Percentiles rank a stretch among this genome's conserved stretches.
Evolutionary conservation across 495 filamentous ascomycete genomes (phyloP).

Genomic region (Mycothermus thermophilus): DNA sequence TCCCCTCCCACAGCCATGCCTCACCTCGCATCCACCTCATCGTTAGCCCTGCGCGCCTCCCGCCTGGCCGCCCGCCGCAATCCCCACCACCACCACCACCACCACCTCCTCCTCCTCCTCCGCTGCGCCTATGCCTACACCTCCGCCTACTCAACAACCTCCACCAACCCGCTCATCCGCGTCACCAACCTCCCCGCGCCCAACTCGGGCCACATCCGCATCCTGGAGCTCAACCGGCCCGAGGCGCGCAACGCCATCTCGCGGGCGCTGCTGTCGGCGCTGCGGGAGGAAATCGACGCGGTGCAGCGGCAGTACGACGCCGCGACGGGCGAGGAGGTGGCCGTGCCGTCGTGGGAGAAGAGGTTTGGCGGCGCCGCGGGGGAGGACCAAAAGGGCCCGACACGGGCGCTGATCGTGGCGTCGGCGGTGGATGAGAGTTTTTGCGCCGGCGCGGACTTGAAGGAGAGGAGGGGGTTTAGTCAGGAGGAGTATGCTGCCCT

Average conservation of each 20-base stretch:
- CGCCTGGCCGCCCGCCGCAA: no score
- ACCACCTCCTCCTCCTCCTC: not conserved
- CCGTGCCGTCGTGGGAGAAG: conserved; percentile 19
- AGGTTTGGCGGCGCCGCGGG: conserved; percentile 28
- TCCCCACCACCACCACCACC: no score
- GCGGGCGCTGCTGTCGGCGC: conserved; percentile 50
- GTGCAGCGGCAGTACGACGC: conserved; percentile 53
- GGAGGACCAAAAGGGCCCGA: conserved; percentile 35
- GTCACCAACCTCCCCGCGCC: conserved; percentile 62
- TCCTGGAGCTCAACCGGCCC: conserved; percentile 78
- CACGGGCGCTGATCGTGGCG: conserved; percentile 64
- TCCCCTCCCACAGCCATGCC: no score
- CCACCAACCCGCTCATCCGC: conserved; percentile 44
- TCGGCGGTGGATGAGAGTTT: conserved; percentile 69
- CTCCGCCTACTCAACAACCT: conserved; percentile 22
- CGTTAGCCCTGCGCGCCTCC: no score
- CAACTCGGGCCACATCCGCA: conserved; percentile 66
- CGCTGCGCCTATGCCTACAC: not conserved
- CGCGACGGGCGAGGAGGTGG: conserved; percentile 34
- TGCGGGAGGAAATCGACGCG: conserved; percentile 53
- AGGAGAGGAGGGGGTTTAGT: conserved; percentile 66
- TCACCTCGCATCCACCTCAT: no score
- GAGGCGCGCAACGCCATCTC: conserved; percentile 83
- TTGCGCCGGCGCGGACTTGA: conserved; percentile 89
- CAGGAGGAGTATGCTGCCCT: conserved; percentile 42